Evolutionary conservation across 2,329 filamentous ascomycete genomes (phyloP).

Genomic region (Ustulina deusta): DNA sequence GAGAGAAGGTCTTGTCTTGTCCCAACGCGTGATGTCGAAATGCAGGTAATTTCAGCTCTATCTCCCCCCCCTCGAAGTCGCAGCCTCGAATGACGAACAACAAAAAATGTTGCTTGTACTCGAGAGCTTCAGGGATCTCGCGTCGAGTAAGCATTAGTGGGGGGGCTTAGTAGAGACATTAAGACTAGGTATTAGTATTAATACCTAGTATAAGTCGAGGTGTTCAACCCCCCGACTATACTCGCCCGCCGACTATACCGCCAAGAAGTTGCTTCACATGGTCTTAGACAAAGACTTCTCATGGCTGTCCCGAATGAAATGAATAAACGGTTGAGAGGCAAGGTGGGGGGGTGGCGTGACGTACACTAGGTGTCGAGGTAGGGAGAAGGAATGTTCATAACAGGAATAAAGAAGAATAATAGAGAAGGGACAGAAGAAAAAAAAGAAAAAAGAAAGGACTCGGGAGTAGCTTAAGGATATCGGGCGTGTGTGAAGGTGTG

Average conservation of each 20-base stretch:
- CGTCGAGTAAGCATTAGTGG: slow-evolving; percentile 30
- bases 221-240: slow-evolving; percentile 2
- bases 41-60: background rate
- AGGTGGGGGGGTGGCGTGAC: background rate
- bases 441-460: background rate
- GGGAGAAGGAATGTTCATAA: background rate
- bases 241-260: background rate
- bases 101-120: slow-evolving; percentile 20
- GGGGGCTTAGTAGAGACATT: slow-evolving; percentile 17
- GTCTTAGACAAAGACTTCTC: slow-evolving; percentile 8
- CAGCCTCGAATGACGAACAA: slow-evolving; percentile 4
- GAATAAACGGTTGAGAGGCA: background rate
- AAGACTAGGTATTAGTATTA: background rate
- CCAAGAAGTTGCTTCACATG: slow-evolving; percentile 22
- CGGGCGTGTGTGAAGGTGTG: slow-evolving; percentile 11
- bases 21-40: background rate
- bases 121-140: slow-evolving; percentile 27
- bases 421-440: background rate
- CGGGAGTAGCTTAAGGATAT: background rate
- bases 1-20: no score
- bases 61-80: slow-evolving; percentile 5
- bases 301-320: background rate
- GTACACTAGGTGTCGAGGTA: background rate
- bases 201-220: background rate
- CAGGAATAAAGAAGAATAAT: background rate